Evolutionary conservation across 2,329 filamentous ascomycete species (phyloP).

Genomic region (Pseudopyrenochaeta lycopersici): DNA sequence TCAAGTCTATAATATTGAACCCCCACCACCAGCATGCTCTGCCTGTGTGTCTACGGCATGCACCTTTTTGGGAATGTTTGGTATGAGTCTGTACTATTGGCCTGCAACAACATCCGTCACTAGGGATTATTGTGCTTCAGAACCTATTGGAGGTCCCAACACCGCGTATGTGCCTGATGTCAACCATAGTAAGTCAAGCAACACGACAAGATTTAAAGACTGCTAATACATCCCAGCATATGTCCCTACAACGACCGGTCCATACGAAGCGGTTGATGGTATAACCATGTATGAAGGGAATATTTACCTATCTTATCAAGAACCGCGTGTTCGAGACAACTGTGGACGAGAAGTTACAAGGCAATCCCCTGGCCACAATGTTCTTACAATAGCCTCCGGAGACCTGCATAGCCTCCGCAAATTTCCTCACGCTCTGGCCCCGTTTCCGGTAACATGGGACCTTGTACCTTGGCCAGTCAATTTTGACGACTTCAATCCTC

Average conservation of each 20-base stretch:
- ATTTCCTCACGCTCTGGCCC: conserved; percentile 15
- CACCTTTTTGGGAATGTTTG: conserved; percentile 16
- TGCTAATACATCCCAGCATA: conserved; percentile 11
- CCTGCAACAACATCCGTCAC: conserved; percentile 18
- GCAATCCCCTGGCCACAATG: conserved; percentile 6
- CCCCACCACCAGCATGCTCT: conserved; percentile 14
- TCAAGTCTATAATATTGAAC: not conserved
- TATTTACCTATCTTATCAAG: conserved; percentile 20
- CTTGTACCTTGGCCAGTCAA: conserved; percentile 16
- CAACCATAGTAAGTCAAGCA: conserved; percentile 8
- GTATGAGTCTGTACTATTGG: conserved; percentile 23
- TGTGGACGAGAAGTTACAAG: conserved; percentile 11
- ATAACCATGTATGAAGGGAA: conserved; percentile 27
- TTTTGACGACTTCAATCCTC: conserved; percentile 23
- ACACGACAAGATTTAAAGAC: not conserved
- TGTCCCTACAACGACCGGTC: conserved; percentile 20
- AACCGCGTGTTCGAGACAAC: conserved; percentile 20
- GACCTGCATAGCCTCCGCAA: conserved; percentile 22
- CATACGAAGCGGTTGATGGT: conserved; percentile 22
- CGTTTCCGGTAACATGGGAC: conserved; percentile 4
- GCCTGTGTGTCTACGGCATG: conserved; percentile 22
- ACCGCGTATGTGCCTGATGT: conserved; percentile 9
- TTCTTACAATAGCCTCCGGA: conserved; percentile 23
- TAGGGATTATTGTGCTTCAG: conserved; percentile 20
- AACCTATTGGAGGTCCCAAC: conserved; percentile 10